Conservation (phyloP, 2,329 filamentous ascomycete species). For the Paecilomyces niveus region DNA sequence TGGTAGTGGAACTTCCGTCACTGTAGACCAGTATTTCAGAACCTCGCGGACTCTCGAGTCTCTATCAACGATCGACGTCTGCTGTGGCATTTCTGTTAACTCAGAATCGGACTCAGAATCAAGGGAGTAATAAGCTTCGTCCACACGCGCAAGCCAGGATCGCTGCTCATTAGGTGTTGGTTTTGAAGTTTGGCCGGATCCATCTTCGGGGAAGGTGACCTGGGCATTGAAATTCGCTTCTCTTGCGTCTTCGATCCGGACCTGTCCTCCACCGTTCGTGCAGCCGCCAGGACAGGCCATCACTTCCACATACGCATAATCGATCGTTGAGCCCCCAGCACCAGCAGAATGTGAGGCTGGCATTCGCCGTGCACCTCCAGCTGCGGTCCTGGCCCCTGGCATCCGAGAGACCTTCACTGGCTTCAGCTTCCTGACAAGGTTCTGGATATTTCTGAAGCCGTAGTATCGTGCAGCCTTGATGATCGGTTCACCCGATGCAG, state of each 20-base stretch:
- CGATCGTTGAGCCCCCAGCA: conserved; percentile 35
- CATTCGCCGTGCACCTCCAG: conserved; percentile 21
- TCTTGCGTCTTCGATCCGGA: conserved; percentile 74
- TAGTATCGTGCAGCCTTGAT: conserved; percentile 88
- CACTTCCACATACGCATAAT: conserved; percentile 93
- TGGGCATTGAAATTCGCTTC: conserved; percentile 15
- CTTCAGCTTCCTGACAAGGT: conserved; percentile 85
- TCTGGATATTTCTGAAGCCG: conserved; percentile 97
- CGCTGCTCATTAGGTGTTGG: conserved; percentile 74
- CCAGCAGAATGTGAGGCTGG: conserved; percentile 25
- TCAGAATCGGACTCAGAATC: conserved; percentile 48
- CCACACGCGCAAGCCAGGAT: conserved; percentile 72
- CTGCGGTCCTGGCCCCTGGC: conserved; percentile 60
- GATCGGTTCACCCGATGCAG: conserved; percentile 49
- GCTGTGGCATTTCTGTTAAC: conserved; percentile 18
- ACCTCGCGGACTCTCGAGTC: conserved; percentile 50
- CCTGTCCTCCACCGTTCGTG: conserved; percentile 93
- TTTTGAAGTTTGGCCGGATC: conserved; percentile 36
- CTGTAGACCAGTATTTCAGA: conserved; percentile 66
- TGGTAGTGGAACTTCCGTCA: conserved; percentile 63
- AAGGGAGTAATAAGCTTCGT: conserved; percentile 83
- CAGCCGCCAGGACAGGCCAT: conserved; percentile 99
- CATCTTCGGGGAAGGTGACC: conserved; percentile 14
- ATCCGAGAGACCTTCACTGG: conserved; percentile 71
- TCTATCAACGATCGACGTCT: conserved; percentile 17